phyloP scores from a whole-genome alignment of 768 basidiomycete genomes.

The Coprinopsis marcescibilis region DNA sequence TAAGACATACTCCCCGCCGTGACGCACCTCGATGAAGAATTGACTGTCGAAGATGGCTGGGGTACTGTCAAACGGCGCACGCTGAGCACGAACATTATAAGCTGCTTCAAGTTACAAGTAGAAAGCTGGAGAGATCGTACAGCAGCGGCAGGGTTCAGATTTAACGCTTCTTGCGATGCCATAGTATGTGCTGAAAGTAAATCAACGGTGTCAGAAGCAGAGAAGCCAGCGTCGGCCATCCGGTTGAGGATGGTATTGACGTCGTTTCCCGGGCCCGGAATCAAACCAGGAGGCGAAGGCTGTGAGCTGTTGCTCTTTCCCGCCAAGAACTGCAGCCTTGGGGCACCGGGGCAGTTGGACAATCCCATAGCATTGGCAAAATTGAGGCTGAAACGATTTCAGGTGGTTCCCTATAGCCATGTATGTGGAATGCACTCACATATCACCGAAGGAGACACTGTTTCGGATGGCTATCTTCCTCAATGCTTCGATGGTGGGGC shows the following conservation, averaged over 20 bases:
- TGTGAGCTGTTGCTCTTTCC: background rate
- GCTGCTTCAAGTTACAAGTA: conserved; percentile 12
- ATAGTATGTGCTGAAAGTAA: conserved; percentile 29
- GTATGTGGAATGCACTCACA: too few species aligned
- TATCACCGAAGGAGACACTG: too few species aligned
- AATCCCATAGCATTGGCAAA: too few species aligned
- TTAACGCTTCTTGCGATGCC: conserved; percentile 22
- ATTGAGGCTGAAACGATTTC: too few species aligned
- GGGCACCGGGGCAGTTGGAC: too few species aligned
- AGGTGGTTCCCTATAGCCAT: too few species aligned
- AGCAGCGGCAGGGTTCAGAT: conserved; percentile 12
- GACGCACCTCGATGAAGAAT: conserved; percentile 38
- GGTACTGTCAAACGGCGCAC: conserved; percentile 42
- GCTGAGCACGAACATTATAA: too few species aligned
- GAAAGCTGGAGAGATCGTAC: conserved; percentile 12
- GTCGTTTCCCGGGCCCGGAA: conserved; percentile 7
- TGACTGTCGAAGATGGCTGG: conserved; percentile 39
- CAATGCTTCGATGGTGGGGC: too few species aligned
- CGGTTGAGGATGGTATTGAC: conserved; percentile 17
- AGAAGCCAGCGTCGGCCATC: conserved; percentile 20
- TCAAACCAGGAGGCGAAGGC: background rate
- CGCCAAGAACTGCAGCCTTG: too few species aligned
- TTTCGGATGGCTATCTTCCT: too few species aligned
- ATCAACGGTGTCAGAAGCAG: conserved; percentile 21
- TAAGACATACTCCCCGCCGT: background rate